Percentiles rank a stretch among this genome's conserved stretches.
Evolutionary conservation across 306 rosid species (phyloP).

Genomic region (Acmispon strigosus): DNA sequence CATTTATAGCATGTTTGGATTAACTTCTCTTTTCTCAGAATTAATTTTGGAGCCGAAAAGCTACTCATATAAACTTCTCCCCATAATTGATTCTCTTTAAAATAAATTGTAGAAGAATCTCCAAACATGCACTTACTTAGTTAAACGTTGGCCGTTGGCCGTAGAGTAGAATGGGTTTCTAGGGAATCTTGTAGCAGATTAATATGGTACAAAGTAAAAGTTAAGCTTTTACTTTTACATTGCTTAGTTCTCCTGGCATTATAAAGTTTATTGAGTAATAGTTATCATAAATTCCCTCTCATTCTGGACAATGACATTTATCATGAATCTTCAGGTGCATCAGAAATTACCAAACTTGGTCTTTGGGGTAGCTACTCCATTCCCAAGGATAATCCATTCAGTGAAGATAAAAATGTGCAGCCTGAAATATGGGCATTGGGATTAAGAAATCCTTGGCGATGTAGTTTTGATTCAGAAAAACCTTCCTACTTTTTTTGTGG

Average conservation of each 20-base stretch:
- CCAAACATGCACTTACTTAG: neutral
- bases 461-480: slow-evolving; percentile 83
- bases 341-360: slow-evolving; percentile 52
- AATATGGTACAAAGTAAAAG: neutral
- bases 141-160: neutral
- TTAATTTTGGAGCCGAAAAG: no score
- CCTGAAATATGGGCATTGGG: slow-evolving; percentile 93
- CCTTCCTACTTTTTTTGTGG: slow-evolving; percentile 88
- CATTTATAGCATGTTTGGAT: neutral
- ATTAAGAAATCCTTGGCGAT: slow-evolving; percentile 96
- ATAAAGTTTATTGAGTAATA: neutral
- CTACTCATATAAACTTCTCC: no score
- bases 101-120: no score
- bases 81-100: no score
- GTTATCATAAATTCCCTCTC: neutral
- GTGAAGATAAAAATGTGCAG: slow-evolving; percentile 49
- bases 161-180: neutral
- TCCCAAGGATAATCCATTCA: slow-evolving; percentile 81
- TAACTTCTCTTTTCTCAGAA: no score
- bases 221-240: neutral
- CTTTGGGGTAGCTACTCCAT: slow-evolving; percentile 92
- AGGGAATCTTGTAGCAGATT: neutral
- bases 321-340: slow-evolving; percentile 44
- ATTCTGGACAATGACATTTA: neutral
- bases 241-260: neutral